Evolutionary conservation across 768 basidiomycete species (phyloP).

Genomic region (Calocybe cyanea): DNA sequence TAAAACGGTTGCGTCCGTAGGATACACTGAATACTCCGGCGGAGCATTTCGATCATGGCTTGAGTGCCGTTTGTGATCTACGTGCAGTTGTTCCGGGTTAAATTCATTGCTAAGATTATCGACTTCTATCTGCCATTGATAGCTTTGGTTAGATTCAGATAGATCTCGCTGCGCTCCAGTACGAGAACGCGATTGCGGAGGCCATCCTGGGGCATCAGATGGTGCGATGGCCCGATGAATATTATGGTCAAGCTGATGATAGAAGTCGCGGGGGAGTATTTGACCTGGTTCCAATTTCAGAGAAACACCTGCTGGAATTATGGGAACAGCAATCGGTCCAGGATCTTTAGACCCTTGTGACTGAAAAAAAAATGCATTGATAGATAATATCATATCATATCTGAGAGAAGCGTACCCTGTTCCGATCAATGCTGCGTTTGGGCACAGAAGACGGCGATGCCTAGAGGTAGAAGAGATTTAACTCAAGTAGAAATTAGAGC

Average conservation of each 20-base stretch:
- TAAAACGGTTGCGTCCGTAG: too few relatives aligned
- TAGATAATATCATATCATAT: neutral
- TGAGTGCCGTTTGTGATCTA: slow-evolving; percentile 1
- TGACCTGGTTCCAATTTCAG: slow-evolving; percentile 54
- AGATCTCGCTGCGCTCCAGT: neutral
- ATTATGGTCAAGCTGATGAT: slow-evolving; percentile 7
- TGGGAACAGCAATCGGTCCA: slow-evolving; percentile 16
- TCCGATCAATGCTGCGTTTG: slow-evolving; percentile 6
- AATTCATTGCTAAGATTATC: neutral
- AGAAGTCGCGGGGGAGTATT: slow-evolving; percentile 40
- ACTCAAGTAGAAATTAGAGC: slow-evolving; percentile 1
- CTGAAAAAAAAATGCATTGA: slow-evolving; percentile 3
- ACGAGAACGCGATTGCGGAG: slow-evolving; percentile 9
- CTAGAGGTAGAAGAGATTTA: slow-evolving; percentile 5
- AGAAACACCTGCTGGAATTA: slow-evolving; percentile 37
- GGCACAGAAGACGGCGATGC: neutral
- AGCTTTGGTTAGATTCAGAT: neutral
- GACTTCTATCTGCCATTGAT: neutral
- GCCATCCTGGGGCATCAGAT: slow-evolving; percentile 8
- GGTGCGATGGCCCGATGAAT: neutral
- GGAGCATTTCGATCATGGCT: slow-evolving; percentile 4
- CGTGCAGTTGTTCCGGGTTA: neutral
- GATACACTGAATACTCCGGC: slow-evolving; percentile 9
- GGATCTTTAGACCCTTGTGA: slow-evolving; percentile 5
- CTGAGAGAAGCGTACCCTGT: slow-evolving; percentile 6